Conservation (phyloP, 306 rosid genomes). For the Medicago lupulina region DNA sequence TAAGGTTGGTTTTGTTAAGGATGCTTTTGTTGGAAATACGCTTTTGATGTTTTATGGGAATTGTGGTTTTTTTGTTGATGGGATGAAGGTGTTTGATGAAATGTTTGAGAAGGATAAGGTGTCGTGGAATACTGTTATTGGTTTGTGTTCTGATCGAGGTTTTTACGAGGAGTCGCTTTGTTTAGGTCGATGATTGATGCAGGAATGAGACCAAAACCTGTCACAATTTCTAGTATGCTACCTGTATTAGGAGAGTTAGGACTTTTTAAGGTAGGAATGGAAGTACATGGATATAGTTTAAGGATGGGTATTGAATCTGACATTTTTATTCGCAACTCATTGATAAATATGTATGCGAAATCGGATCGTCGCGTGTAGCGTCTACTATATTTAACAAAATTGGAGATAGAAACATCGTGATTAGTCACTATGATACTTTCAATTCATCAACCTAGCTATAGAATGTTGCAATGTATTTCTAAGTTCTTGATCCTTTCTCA, state of each 20-base stretch:
- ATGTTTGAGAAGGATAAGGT: slow-evolving; percentile 79
- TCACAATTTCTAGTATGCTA: slow-evolving; percentile 74
- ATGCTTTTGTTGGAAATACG: slow-evolving; percentile 82
- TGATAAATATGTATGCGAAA: slow-evolving; percentile 85
- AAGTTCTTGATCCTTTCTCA: slow-evolving; percentile 76
- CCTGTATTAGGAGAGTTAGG: slow-evolving; percentile 76
- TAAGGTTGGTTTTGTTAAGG: slow-evolving; percentile 65
- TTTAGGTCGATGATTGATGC: slow-evolving; percentile 65
- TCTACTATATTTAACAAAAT: slow-evolving; percentile 61
- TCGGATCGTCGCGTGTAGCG: slow-evolving; percentile 59
- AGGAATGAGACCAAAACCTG: slow-evolving; percentile 65
- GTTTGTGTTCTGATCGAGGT: slow-evolving; percentile 63
- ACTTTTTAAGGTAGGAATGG: slow-evolving; percentile 59
- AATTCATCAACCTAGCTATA: slow-evolving; percentile 89
- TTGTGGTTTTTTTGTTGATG: slow-evolving; percentile 51
- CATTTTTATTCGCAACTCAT: slow-evolving; percentile 68
- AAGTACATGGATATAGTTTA: slow-evolving; percentile 74
- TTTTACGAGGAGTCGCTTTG: slow-evolving; percentile 49
- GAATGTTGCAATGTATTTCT: slow-evolving; percentile 74
- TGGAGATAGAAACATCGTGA: slow-evolving; percentile 65
- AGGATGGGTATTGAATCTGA: slow-evolving; percentile 66
- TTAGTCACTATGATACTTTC: slow-evolving; percentile 80
- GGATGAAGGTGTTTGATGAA: slow-evolving; percentile 69
- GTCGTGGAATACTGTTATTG: slow-evolving; percentile 78
- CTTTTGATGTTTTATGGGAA: slow-evolving; percentile 68